Evolutionary conservation across 23 red algal species (phyloP), one percentile per base, ranked within the genome.

Genomic region (Agarophyton chilense): DNA sequence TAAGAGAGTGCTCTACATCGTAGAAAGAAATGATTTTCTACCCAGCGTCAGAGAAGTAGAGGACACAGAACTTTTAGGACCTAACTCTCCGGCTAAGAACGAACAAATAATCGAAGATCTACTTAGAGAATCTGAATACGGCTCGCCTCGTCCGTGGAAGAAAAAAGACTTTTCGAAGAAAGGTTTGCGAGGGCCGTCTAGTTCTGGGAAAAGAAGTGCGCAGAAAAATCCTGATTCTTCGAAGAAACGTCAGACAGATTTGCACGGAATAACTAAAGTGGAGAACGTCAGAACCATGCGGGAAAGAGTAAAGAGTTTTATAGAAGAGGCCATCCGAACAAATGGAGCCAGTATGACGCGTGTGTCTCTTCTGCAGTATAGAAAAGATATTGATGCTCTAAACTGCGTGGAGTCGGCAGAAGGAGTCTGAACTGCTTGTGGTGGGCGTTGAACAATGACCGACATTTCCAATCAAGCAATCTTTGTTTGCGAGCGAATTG

Each of bases 341-440:
- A 86, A 86, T 57, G 82, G 82, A 31, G 82, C 58, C 17, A 86
- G 61, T 26, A 66, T 86, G 47, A 86, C 62, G 40, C 82, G 58
- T 18, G 82, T 70, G 22, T 86, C 82, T 1, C 60, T 86, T n/a
- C 60, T 63, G 42, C 58, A 53, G 11, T 86, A 86, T 19, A 53
- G 36, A 18, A 52, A 40, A 26, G 82, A 86, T 56, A 44, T 86
- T 12, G 65, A 86, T 14, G 35, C 9, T 65, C 35, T 14, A 12
- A 13, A 7, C 9, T 29, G 17, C 8, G 35, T 65, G 16, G 60
- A 65, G 60, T 35, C 60, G 16, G 25, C 31, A 9, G 56, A 61
- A 61, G 31, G 56, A 61, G 25, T 61, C 56, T 61, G 56, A 61
- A 8, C 5, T 33, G 1, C 26, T 13, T 2, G 4, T 26, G 3